Base-by-base conservation (phyloP, 2,329 filamentous ascomycete genomes). In the Aureobasidium sp. region DNA sequence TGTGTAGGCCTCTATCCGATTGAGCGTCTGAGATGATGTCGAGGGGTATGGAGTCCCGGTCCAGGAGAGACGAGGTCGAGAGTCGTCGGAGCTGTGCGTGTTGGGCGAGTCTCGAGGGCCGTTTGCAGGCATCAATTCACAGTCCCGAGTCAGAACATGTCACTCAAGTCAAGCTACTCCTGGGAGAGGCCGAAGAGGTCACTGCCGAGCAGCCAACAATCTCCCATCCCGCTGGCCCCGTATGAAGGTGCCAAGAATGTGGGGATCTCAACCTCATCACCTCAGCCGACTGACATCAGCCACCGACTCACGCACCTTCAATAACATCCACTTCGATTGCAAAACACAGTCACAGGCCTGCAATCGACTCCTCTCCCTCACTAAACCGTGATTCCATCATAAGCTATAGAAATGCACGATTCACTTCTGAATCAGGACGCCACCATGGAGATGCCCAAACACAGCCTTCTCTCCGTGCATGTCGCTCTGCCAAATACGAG, bases 201-300 rank as follows among this genome's bases (percentile, higher is more conserved):
- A 31, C 24, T n/a, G 22, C 37, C 24, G 24, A 9, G 15, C 52
- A 17, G 22, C 52, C 39, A 54, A 42, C 52, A 40, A 54, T 54
- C 35, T 42, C 52, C 52, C 49, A 33, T 4, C 29, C 22, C 37
- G 37, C 24, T 39, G 22, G 24, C 39, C 53, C 40, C 53, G 53
- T 44, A 44, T n/a, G 9, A 3, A 48, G 9, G 6, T 6, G 53
- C 53, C 53, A 57, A 44, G 40, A 57, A 42, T 6, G 17, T 45
- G 53, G 53, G 39, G 39, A 57, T 57, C 53, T 44, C 53, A 44
- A 57, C 45, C 53, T 57, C 40, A 5, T 44, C 31, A 27, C 35
- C 29, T 42, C 37, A 29, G 14, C 52, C 27, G 39, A 31, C 14
- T 15, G 52, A 56, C 37, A 33, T 33, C 39, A n/a, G 27, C 22